Evolutionary conservation across 2,329 filamentous ascomycete species (phyloP), one percentile per base, ranked within the genome.

Genomic region (Mycosphaerelloides madeirae): DNA sequence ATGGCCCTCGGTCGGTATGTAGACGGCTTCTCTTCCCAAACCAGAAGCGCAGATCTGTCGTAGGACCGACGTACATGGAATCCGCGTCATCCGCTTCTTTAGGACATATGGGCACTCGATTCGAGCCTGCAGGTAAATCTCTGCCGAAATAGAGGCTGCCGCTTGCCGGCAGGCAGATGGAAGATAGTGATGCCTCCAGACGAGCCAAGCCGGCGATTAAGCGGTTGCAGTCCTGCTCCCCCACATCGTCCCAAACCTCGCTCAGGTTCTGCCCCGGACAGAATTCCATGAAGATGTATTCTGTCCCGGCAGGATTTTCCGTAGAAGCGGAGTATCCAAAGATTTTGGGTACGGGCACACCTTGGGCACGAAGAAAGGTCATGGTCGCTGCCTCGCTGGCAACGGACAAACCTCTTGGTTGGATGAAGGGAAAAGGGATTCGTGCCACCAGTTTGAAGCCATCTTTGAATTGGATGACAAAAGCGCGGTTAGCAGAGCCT

Each of bases 81-180:
- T 40, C 37, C n/a, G 53, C 16, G 35, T 29, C 2, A 20, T 34
- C 35, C 34, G n/a, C 6, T 14, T 48, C 38, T 6, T 44, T 18
- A 7, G 38, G 33, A 22, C 48, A 35, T 28, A 62, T 19, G 1
- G 58, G 44, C n/a, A 61, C 20, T 18, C 48, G 56, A 15, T 13
- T 49, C 18, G 31, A 38, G 7, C 29, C 43, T 22, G 31, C n/a
- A 29, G 48, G 32, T 15, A 63, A 29, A 32, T 64, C 59, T 45
- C 52, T 37, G 57, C 65, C 46, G 62, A 60, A 57, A 39, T 63
- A 68, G 7, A 68, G 29, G 45, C 63, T 65, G 16, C 63, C 62
- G 34, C 55, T 63, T 22, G 63, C 63, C n/a, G 56, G 58, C 36
- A 67, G 52, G 15, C 11, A 16, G 31, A 66, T 48, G 29, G 43